Conservation (phyloP, 768 basidiomycete genomes). For the Suillus paluster region DNA sequence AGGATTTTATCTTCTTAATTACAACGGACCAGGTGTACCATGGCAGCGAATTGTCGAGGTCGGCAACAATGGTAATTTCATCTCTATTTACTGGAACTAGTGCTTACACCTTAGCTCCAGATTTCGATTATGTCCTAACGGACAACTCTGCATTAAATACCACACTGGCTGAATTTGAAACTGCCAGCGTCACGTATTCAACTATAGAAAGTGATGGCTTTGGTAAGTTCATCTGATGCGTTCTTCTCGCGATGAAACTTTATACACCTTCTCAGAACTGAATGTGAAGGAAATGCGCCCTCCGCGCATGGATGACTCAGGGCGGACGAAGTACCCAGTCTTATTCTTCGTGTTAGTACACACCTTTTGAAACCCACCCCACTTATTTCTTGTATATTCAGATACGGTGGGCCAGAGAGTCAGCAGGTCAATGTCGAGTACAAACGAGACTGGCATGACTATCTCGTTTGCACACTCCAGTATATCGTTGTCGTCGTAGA, state of each 20-base stretch:
- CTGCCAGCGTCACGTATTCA: constrained; percentile 68
- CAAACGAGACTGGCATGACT: constrained; percentile 83
- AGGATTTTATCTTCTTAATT: constrained; percentile 82
- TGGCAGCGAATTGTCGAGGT: constrained; percentile 81
- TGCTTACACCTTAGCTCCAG: constrained; percentile 36
- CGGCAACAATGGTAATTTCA: constrained; percentile 46
- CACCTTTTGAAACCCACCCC: not conserved
- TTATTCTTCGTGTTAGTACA: constrained; percentile 77
- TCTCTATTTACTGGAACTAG: constrained; percentile 7
- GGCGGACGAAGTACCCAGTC: constrained; percentile 95
- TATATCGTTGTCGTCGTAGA: constrained; percentile 91
- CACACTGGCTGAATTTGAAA: constrained; percentile 68
- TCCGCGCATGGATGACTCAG: constrained; percentile 90
- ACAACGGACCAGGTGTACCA: constrained; percentile 82
- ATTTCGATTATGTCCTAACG: constrained; percentile 66
- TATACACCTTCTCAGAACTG: constrained; percentile 56
- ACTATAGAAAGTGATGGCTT: constrained; percentile 83
- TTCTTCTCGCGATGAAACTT: constrained; percentile 22
- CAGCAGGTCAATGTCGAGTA: constrained; percentile 76
- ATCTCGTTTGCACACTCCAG: constrained; percentile 77
- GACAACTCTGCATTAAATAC: constrained; percentile 71
- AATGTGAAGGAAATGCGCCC: constrained; percentile 93
- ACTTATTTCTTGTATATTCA: constrained; percentile 29
- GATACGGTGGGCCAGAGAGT: constrained; percentile 90
- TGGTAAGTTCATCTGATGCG: constrained; percentile 47